phyloP scores from a whole-genome alignment of 2,329 filamentous ascomycete species.

The Aspergillus piperis region DNA sequence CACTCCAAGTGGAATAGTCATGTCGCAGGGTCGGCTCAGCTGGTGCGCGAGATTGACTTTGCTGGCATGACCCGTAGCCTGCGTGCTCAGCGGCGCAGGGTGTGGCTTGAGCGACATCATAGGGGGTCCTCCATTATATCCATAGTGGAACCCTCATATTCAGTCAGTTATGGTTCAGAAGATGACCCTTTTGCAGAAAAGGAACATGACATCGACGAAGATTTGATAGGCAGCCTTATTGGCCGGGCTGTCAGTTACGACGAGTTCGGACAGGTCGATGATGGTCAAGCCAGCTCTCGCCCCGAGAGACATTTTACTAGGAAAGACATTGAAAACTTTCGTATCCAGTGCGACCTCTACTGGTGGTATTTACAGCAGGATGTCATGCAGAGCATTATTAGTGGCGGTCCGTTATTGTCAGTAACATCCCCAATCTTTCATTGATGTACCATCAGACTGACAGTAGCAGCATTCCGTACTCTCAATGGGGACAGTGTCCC shows the following conservation, averaged over 20 bases:
- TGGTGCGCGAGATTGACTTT: constrained; percentile 81
- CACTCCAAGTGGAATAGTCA: constrained; percentile 96
- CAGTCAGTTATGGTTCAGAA: constrained; percentile 42
- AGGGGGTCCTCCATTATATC: constrained; percentile 24
- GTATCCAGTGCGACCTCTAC: constrained; percentile 80
- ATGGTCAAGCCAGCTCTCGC: constrained; percentile 17
- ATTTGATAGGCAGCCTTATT: constrained; percentile 59
- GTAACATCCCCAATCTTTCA: constrained; percentile 38
- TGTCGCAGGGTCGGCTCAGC: constrained; percentile 76
- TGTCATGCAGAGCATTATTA: constrained; percentile 84
- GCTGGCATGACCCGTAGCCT: constrained; percentile 70
- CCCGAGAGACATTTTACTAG: constrained; percentile 42
- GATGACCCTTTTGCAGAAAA: constrained; percentile 46
- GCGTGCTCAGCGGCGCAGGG: constrained; percentile 62
- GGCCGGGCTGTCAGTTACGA: constrained; percentile 62
- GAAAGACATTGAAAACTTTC: constrained; percentile 74
- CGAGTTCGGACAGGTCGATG: constrained; percentile 55
- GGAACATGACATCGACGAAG: constrained; percentile 55
- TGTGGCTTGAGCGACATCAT: constrained; percentile 36
- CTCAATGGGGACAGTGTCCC: constrained; percentile 81
- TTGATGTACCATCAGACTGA: constrained; percentile 21
- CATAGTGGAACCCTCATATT: constrained; percentile 20
- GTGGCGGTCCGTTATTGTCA: constrained; percentile 82
- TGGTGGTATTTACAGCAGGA: constrained; percentile 99
- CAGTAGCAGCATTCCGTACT: constrained; percentile 69